These are phyloP conservation scores for Metschnikowia picachoensis DNA, from an alignment of 805 yeast species.

Conservation along the genomic window DNA sequence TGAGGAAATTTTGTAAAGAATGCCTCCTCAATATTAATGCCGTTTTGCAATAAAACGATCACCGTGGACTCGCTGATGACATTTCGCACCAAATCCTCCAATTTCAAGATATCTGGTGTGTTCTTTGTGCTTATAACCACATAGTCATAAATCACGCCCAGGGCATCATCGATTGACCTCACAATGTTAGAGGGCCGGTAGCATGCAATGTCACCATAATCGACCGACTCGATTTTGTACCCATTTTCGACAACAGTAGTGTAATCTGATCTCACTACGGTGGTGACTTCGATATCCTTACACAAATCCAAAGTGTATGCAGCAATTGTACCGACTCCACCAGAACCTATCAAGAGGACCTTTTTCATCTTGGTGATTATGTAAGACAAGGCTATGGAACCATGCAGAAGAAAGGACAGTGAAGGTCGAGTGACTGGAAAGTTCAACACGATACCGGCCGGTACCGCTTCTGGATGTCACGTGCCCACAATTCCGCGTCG, in stretches of 20 bases:
- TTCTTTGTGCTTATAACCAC: constrained; percentile 60
- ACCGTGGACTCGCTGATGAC: constrained; percentile 35
- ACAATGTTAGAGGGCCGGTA: constrained; percentile 54
- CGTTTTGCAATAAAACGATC: constrained; percentile 39
- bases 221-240: constrained; percentile 55
- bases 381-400: neutral
- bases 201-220: constrained; percentile 51
- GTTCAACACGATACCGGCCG: neutral
- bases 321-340: constrained; percentile 82
- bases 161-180: constrained; percentile 44
- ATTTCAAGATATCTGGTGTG: constrained; percentile 53
- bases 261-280: constrained; percentile 65
- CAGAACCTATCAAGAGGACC: constrained; percentile 68
- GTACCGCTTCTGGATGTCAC: neutral
- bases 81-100: constrained; percentile 49
- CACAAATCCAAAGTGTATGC: constrained; percentile 54
- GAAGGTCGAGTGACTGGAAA: neutral
- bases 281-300: constrained; percentile 50
- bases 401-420: neutral
- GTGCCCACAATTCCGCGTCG: neutral
- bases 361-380: neutral
- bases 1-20: constrained; percentile 31
- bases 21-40: constrained; percentile 34
- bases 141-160: constrained; percentile 45
- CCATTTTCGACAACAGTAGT: constrained; percentile 50